Percentiles rank a stretch among this genome's conserved stretches.
phyloP scores from a whole-genome alignment of 2,329 filamentous ascomycete genomes.

The Xylaria polymorpha region DNA sequence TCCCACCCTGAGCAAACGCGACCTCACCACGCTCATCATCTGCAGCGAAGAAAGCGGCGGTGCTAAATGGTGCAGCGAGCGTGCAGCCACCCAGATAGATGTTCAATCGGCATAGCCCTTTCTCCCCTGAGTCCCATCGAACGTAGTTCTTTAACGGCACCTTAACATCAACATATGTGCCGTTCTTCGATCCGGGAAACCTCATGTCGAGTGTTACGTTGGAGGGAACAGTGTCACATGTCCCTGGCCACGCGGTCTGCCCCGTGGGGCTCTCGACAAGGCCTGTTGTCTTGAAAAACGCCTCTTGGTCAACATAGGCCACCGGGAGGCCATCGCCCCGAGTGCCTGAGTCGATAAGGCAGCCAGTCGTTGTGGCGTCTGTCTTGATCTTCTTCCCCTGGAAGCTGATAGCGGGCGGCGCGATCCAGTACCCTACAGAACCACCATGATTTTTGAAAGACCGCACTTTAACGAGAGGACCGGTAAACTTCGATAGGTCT shows the following conservation, averaged over 20 bases:
- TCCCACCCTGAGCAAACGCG: slow-evolving; percentile 51
- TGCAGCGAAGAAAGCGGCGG: slow-evolving; percentile 49
- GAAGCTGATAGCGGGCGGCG: slow-evolving; percentile 43
- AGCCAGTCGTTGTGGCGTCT: slow-evolving; percentile 29
- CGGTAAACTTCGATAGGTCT: slow-evolving; percentile 50
- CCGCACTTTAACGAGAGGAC: slow-evolving; percentile 49
- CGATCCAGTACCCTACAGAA: slow-evolving; percentile 41
- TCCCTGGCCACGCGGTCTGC: slow-evolving; percentile 45
- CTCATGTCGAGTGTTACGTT: slow-evolving; percentile 45
- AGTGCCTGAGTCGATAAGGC: slow-evolving; percentile 51
- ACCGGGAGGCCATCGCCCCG: slow-evolving; percentile 44
- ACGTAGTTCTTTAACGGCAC: slow-evolving; percentile 51
- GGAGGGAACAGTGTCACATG: slow-evolving; percentile 48
- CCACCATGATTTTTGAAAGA: slow-evolving; percentile 13
- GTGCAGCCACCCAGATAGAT: slow-evolving; percentile 47
- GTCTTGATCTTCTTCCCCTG: slow-evolving; percentile 38
- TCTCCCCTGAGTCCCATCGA: slow-evolving; percentile 39
- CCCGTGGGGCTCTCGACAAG: slow-evolving; percentile 33
- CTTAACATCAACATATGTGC: slow-evolving; percentile 44
- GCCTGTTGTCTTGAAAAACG: slow-evolving; percentile 42
- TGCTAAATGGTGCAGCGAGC: slow-evolving; percentile 50
- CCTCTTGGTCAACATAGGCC: slow-evolving; percentile 12
- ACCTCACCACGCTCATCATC: slow-evolving; percentile 49
- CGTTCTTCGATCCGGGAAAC: slow-evolving; percentile 43
- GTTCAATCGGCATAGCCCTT: slow-evolving; percentile 46